Evolutionary conservation across 2,329 filamentous ascomycete genomes (phyloP).

Genomic region (Reticulascus tulasneorum): DNA sequence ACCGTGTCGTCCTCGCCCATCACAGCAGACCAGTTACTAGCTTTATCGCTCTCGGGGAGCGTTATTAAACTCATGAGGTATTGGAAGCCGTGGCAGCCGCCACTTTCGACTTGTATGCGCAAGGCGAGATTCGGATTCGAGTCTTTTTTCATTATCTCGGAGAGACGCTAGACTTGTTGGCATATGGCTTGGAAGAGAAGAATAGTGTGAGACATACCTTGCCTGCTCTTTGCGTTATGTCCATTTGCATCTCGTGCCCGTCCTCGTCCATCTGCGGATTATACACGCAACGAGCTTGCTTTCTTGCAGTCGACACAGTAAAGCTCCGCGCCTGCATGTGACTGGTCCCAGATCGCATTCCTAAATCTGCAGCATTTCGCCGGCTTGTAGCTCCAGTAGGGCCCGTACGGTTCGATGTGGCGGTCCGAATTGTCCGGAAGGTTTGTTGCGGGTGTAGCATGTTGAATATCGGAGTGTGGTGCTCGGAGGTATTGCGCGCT

Average conservation of each 20-base stretch:
- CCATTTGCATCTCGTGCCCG: constrained; percentile 77
- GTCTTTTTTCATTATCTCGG: constrained; percentile 70
- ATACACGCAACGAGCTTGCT: constrained; percentile 46
- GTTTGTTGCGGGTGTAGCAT: constrained; percentile 28
- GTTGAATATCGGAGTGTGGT: constrained; percentile 31
- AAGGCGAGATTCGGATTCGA: constrained; percentile 76
- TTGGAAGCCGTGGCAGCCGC: constrained; percentile 96
- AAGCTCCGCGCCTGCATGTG: constrained; percentile 25
- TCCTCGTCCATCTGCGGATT: constrained; percentile 81
- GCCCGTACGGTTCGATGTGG: constrained; percentile 2
- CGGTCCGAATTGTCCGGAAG: constrained; percentile 6
- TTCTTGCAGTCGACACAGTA: constrained; percentile 28
- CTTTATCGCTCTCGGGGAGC: constrained; percentile 37
- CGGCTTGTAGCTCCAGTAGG: not conserved
- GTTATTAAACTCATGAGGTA: constrained; percentile 87
- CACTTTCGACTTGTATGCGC: constrained; percentile 88
- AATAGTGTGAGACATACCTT: constrained; percentile 48
- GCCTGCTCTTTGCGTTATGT: constrained; percentile 79
- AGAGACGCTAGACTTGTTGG: constrained; percentile 54
- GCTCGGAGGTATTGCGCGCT: constrained; percentile 23
- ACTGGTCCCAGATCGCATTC: too few species aligned
- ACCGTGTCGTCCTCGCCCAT: constrained; percentile 77
- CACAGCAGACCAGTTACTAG: constrained; percentile 27
- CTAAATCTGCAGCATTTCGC: not conserved
- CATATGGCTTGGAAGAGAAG: not conserved